These are phyloP conservation scores for Claviceps arundinis DNA, from an alignment of 2,329 filamentous ascomycete species.

Conservation along the genomic window DNA sequence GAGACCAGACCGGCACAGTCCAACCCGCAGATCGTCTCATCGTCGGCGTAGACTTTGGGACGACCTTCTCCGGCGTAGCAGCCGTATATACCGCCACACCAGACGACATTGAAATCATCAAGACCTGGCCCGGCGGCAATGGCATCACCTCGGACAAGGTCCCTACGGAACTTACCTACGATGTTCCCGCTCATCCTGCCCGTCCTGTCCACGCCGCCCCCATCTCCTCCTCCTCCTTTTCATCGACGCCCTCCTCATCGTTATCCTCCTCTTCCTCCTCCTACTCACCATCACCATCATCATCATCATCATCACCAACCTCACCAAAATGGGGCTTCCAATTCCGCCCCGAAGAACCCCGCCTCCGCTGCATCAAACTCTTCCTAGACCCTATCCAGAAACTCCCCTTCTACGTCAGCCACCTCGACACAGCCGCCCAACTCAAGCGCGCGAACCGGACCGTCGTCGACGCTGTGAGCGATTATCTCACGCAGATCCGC, in stretches of 20 bases:
- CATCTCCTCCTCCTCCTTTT: conserved; percentile 19
- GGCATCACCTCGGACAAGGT: conserved; percentile 84
- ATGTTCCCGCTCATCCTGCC: conserved; percentile 20
- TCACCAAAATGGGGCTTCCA: conserved; percentile 67
- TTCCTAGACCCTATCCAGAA: conserved; percentile 73
- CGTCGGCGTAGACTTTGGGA: conserved; percentile 72
- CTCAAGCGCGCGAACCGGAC: conserved; percentile 64
- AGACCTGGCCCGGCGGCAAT: conserved; percentile 72
- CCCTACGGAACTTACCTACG: conserved; percentile 62
- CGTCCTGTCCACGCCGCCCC: conserved; percentile 11
- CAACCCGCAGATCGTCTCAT: conserved; percentile 51
- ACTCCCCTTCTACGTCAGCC: conserved; percentile 67
- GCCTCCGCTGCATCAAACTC: conserved; percentile 71
- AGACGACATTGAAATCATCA: conserved; percentile 73
- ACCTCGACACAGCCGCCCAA: conserved; percentile 62
- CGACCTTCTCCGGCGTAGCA: conserved; percentile 68
- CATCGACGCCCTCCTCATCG: too few species aligned
- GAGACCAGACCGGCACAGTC: conserved; percentile 39
- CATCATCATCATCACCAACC: conserved; percentile 15
- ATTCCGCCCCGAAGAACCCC: conserved; percentile 63
- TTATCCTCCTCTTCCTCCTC: too few species aligned
- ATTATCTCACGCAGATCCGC: conserved; percentile 67
- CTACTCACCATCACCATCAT: too few species aligned
- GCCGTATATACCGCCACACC: conserved; percentile 63
- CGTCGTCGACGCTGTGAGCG: conserved; percentile 65